These are phyloP conservation scores for Thelephora aurantiotincta DNA, from an alignment of 768 basidiomycete genomes.

Conservation along the genomic window DNA sequence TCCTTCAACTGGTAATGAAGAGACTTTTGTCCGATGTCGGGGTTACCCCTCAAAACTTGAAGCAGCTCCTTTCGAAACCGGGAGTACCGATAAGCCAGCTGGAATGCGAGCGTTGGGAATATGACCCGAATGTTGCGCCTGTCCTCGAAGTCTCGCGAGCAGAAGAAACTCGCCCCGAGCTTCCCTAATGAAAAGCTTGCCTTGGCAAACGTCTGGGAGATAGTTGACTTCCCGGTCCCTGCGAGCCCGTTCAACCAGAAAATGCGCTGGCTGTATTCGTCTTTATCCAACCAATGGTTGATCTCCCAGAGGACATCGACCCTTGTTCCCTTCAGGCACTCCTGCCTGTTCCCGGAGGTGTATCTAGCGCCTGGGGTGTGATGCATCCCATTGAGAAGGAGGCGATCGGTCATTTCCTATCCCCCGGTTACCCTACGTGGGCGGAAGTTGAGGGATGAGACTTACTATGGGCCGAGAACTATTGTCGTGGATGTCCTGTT, in stretches of 20 bases:
- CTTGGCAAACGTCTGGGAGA: slow-evolving; percentile 3
- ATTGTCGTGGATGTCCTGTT: not conserved
- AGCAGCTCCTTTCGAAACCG: not conserved
- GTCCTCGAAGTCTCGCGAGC: slow-evolving; percentile 5
- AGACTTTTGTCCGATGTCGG: not conserved
- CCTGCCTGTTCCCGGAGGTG: not conserved
- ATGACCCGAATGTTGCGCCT: slow-evolving; percentile 4
- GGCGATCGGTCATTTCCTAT: not conserved
- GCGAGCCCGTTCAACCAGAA: slow-evolving; percentile 7
- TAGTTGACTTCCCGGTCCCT: slow-evolving; percentile 7
- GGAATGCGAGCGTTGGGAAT: slow-evolving; percentile 7
- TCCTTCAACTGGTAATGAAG: slow-evolving; percentile 2
- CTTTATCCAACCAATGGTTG: no score
- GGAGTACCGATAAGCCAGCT: slow-evolving; percentile 3
- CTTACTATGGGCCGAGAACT: not conserved
- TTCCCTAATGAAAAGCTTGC: not conserved
- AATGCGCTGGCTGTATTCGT: not conserved
- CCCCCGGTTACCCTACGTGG: not conserved
- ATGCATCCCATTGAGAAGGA: not conserved
- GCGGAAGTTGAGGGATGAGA: not conserved
- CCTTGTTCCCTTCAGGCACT: no score
- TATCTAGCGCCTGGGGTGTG: not conserved
- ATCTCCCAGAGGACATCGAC: no score
- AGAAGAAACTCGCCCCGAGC: slow-evolving; percentile 9
- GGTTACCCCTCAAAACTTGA: not conserved